These are phyloP conservation scores for Fusarium caatingaense DNA, from an alignment of 2,329 filamentous ascomycete species.

Conservation along the genomic window DNA sequence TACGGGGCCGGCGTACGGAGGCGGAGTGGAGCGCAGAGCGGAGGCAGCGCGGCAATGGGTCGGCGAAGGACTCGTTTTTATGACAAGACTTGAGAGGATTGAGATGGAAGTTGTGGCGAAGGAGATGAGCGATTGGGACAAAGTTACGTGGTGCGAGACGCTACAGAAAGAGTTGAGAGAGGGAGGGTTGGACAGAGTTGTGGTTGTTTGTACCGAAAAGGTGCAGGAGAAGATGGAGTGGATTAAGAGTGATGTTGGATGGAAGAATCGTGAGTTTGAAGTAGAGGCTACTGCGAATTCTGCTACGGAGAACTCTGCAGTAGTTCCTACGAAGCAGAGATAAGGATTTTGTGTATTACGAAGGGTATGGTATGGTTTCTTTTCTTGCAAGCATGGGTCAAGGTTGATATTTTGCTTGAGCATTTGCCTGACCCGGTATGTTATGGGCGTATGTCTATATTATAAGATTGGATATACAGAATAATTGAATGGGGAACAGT, in stretches of 20 bases:
- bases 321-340: neutral
- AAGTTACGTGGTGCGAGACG: slow-evolving; percentile 52
- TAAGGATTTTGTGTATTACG: neutral
- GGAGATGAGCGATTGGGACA: slow-evolving; percentile 48
- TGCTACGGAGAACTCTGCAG: neutral
- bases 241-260: slow-evolving; percentile 37
- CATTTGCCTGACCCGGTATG: neutral
- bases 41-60: slow-evolving; percentile 36
- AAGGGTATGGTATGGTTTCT: neutral
- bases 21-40: slow-evolving; percentile 32
- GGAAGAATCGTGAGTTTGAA: slow-evolving; percentile 27
- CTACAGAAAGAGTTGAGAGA: slow-evolving; percentile 47
- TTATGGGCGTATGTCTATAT: neutral
- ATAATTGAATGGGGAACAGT: too few relatives aligned
- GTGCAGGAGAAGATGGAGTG: slow-evolving; percentile 43
- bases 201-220: slow-evolving; percentile 46
- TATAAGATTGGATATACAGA: too few relatives aligned
- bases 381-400: neutral
- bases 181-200: slow-evolving; percentile 20
- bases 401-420: neutral
- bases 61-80: slow-evolving; percentile 47
- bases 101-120: slow-evolving; percentile 56
- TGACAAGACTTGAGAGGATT: slow-evolving; percentile 50
- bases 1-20: slow-evolving; percentile 37
- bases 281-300: neutral